Percentiles rank a stretch among this genome's conserved stretches.
phyloP scores from a whole-genome alignment of 768 basidiomycete species.

The Amanita molliuscula region DNA sequence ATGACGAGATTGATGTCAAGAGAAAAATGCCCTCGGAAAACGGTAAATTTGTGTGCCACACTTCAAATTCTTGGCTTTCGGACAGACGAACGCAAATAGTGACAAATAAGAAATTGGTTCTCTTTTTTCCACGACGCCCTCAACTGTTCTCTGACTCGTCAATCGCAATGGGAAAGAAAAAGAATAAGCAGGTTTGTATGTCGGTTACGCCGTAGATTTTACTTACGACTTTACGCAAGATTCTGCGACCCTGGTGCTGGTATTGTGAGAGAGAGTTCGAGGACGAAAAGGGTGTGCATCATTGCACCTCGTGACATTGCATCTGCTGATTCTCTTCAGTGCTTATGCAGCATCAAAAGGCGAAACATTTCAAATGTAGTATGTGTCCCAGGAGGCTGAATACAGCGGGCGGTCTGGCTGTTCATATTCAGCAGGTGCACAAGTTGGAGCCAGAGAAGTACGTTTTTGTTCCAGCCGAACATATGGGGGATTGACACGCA shows the following conservation, averaged over 20 bases:
- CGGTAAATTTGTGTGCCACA: too few relatives aligned
- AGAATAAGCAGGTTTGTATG: slow-evolving; percentile 41
- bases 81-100: background rate
- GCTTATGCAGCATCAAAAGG: slow-evolving; percentile 98
- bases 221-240: slow-evolving; percentile 25
- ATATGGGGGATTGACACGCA: background rate
- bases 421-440: slow-evolving; percentile 98
- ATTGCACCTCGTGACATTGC: background rate
- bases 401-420: slow-evolving; percentile 94
- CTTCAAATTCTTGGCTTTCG: too few relatives aligned
- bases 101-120: slow-evolving; percentile 5
- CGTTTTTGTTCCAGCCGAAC: slow-evolving; percentile 14
- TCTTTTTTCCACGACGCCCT: background rate
- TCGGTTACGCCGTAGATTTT: background rate
- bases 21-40: too few relatives aligned
- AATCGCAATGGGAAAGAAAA: slow-evolving; percentile 43
- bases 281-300: slow-evolving; percentile 85
- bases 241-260: slow-evolving; percentile 95
- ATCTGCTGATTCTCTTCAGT: slow-evolving; percentile 35
- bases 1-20: too few relatives aligned
- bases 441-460: slow-evolving; percentile 96
- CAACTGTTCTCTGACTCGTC: background rate
- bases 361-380: slow-evolving; percentile 97
- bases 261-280: slow-evolving; percentile 99
- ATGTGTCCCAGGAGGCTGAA: slow-evolving; percentile 94